A percentile compares a stretch with the other conserved stretches of the same genome.
Conservation (phyloP, 345 rosid genomes). For the Physaria fendleri region DNA sequence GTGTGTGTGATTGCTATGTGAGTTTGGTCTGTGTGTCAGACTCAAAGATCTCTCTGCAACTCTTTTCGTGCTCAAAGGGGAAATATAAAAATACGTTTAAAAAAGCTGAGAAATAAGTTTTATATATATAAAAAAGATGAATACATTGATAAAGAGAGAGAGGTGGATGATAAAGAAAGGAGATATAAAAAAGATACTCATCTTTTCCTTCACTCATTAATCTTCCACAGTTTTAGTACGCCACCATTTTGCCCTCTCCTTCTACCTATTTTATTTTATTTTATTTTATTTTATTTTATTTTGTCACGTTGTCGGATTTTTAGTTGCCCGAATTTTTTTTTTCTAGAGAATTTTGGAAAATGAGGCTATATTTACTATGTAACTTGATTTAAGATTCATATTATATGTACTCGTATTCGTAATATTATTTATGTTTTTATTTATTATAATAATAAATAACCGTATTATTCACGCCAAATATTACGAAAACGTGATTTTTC, state of each 20-base stretch:
- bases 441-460: constrained; percentile 1
- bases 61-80: constrained; percentile 37
- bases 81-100: constrained; percentile 25
- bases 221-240: constrained; percentile 33
- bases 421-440: not conserved
- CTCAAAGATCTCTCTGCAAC: constrained; percentile 59
- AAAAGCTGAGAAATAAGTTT: constrained; percentile 22
- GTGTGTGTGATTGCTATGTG: constrained; percentile 36
- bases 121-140: not conserved
- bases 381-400: too few species aligned
- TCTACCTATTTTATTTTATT: not conserved
- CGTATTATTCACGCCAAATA: too few species aligned
- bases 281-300: not conserved
- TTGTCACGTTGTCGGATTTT: not conserved
- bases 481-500: too few species aligned
- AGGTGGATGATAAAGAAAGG: constrained; percentile 10
- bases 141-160: not conserved
- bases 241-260: constrained; percentile 22
- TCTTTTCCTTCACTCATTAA: constrained; percentile 38
- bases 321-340: not conserved
- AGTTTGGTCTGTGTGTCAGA: constrained; percentile 54
- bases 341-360: not conserved
- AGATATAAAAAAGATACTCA: constrained; percentile 31
- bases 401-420: too few species aligned
- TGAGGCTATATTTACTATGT: too few species aligned